These are phyloP conservation scores for Neoascochyta sp. DNA, from an alignment of 2,329 filamentous ascomycete genomes.

Conservation along the genomic window DNA sequence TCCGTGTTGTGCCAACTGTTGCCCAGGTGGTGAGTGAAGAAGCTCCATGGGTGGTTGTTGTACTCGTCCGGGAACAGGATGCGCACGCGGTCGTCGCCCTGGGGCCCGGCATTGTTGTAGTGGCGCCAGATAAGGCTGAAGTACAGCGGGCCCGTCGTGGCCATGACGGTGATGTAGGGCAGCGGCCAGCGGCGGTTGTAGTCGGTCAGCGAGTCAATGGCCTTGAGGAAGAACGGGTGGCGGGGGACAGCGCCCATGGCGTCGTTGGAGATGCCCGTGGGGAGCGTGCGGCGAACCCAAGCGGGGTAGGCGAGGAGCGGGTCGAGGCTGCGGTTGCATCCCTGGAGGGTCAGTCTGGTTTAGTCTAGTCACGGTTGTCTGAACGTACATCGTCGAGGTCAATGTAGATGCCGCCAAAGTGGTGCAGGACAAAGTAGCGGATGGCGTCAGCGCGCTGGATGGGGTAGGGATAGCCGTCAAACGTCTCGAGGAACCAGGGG, in stretches of 20 bases:
- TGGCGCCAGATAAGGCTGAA: constrained; percentile 72
- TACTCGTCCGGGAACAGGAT: constrained; percentile 69
- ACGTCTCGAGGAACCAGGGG: constrained; percentile 72
- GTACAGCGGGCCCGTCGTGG: constrained; percentile 71
- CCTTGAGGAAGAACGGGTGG: constrained; percentile 70
- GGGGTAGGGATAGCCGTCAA: constrained; percentile 68
- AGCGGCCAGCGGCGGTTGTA: constrained; percentile 67
- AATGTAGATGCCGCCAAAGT: constrained; percentile 77
- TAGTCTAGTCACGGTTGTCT: constrained; percentile 1
- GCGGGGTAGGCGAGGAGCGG: constrained; percentile 66
- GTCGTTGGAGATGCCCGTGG: constrained; percentile 78
- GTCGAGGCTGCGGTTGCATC: constrained; percentile 65
- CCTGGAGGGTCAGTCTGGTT: constrained; percentile 41
- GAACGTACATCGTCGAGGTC: constrained; percentile 66
- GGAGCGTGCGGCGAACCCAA: constrained; percentile 67
- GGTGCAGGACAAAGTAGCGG: constrained; percentile 72
- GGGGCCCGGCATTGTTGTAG: constrained; percentile 56
- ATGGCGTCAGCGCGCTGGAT: constrained; percentile 77
- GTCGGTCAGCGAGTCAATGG: constrained; percentile 63
- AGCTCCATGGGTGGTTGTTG: constrained; percentile 65
- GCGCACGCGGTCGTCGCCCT: constrained; percentile 55
- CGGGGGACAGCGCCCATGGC: constrained; percentile 70
- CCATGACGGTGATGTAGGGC: constrained; percentile 77
- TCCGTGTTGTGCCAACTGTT: constrained; percentile 65
- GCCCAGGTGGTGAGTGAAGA: constrained; percentile 64